phyloP scores from a whole-genome alignment of 176 grass and related monocot species.

The Raddia guianensis region DNA sequence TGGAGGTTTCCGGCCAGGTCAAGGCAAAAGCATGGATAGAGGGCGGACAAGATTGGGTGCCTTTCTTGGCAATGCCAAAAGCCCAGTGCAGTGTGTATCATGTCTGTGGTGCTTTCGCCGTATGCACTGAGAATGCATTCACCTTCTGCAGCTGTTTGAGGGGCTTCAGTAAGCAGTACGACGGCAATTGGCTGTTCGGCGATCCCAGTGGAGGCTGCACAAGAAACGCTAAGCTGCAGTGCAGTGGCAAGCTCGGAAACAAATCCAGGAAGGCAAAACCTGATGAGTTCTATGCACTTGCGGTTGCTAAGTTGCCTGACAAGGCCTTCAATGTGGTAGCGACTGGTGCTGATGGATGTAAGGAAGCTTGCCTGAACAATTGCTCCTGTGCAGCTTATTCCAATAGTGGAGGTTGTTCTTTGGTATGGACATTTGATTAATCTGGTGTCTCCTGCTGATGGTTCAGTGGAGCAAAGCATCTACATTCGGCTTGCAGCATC shows the following conservation, averaged over 20 bases:
- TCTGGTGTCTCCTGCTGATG: slow-evolving; percentile 5
- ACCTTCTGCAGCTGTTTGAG: slow-evolving; percentile 28
- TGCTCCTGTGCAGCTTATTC: slow-evolving; percentile 38
- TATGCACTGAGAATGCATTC: slow-evolving; percentile 16
- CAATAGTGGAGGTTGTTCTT: slow-evolving; percentile 6
- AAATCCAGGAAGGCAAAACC: neutral
- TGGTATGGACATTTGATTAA: slow-evolving; percentile 45
- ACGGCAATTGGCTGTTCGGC: slow-evolving; percentile 15
- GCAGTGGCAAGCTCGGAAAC: neutral
- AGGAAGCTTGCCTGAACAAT: slow-evolving; percentile 29
- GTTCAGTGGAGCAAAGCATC: neutral
- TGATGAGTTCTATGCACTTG: slow-evolving; percentile 30
- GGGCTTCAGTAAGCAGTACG: slow-evolving; percentile 31
- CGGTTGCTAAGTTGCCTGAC: slow-evolving; percentile 21
- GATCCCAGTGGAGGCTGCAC: neutral
- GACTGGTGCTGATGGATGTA: neutral
- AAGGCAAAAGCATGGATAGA: neutral
- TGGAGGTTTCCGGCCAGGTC: slow-evolving; percentile 20
- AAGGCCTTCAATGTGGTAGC: neutral
- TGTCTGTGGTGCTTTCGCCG: slow-evolving; percentile 20
- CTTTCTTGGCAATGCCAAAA: slow-evolving; percentile 7
- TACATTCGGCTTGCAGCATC: slow-evolving; percentile 15
- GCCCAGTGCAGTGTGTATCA: slow-evolving; percentile 17
- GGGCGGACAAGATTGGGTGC: neutral
- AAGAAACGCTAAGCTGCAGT: slow-evolving; percentile 10